A percentile compares a stretch with the other conserved stretches of the same genome.
phyloP scores from a whole-genome alignment of 208 protist genomes.

The Leptomonas pyrrhocoris region DNA sequence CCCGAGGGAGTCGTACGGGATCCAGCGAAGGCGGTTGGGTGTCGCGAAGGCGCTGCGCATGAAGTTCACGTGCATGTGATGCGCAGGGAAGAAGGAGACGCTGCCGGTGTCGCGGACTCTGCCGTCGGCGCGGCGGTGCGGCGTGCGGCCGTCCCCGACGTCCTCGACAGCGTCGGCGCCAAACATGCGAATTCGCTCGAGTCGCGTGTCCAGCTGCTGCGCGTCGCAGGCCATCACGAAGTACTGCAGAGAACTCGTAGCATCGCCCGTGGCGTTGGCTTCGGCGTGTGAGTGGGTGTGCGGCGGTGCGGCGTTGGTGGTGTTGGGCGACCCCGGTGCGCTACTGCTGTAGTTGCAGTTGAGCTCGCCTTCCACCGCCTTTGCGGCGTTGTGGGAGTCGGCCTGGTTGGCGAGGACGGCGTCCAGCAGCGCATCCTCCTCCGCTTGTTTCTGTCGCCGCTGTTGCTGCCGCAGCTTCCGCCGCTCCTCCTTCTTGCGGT shows the following conservation, averaged over 20 bases:
- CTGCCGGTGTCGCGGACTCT: constrained; percentile 47
- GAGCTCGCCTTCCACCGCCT: not conserved
- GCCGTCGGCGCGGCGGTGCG: constrained; percentile 51
- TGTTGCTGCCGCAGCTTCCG: constrained; percentile 42
- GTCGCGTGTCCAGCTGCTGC: constrained; percentile 65
- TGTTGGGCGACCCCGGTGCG: constrained; percentile 2
- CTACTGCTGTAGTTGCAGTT: constrained; percentile 9
- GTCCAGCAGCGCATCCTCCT: constrained; percentile 81
- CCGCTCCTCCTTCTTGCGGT: constrained; percentile 41
- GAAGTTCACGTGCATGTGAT: constrained; percentile 56
- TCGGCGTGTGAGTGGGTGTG: not conserved
- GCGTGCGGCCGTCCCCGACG: constrained; percentile 68
- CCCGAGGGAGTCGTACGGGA: constrained; percentile 72
- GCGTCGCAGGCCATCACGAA: constrained; percentile 64
- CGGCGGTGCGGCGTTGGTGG: not conserved
- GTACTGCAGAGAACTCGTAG: constrained; percentile 34
- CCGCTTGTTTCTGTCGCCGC: constrained; percentile 44
- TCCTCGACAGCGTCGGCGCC: constrained; percentile 78
- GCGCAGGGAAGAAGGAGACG: constrained; percentile 67
- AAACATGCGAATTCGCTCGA: constrained; percentile 80
- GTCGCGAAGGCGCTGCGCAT: constrained; percentile 64
- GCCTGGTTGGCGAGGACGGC: constrained; percentile 43
- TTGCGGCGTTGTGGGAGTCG: not conserved
- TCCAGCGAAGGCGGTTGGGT: constrained; percentile 82
- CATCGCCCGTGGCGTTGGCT: not conserved